phyloP scores from a whole-genome alignment of 306 rosid genomes.

The Canavalia ensiformis region DNA sequence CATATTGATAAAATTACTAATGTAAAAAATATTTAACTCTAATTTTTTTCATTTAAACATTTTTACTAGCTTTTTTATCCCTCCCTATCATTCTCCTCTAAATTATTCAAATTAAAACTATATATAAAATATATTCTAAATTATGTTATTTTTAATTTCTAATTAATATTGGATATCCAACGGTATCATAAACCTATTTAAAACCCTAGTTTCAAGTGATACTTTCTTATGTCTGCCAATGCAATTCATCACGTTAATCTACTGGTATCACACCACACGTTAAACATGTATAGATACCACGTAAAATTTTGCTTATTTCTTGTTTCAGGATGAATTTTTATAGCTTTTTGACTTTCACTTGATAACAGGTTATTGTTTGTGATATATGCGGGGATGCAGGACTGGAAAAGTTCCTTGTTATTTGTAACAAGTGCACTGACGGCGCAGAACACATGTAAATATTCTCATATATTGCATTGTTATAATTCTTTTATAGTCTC shows the following conservation, averaged over 20 bases:
- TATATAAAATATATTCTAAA: too few relatives aligned
- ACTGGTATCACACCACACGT: background rate
- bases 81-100: too few relatives aligned
- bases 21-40: too few relatives aligned
- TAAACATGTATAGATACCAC: background rate
- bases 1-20: too few relatives aligned
- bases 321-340: constrained; percentile 20
- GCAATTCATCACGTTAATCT: background rate
- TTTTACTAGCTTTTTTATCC: too few relatives aligned
- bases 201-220: background rate
- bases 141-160: too few relatives aligned
- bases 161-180: too few relatives aligned
- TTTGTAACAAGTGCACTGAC: constrained; percentile 46
- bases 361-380: constrained; percentile 48
- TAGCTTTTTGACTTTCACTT: background rate
- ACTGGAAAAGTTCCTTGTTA: constrained; percentile 28
- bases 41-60: too few relatives aligned
- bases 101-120: too few relatives aligned
- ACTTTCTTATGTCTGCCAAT: background rate
- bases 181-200: too few relatives aligned
- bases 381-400: constrained; percentile 56
- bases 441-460: constrained; percentile 56
- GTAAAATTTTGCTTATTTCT: background rate
- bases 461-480: constrained; percentile 11
- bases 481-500: constrained; percentile 9